Evolutionary conservation across 257 asterid species (phyloP).

Genomic region (Rehmannia glutinosa): DNA sequence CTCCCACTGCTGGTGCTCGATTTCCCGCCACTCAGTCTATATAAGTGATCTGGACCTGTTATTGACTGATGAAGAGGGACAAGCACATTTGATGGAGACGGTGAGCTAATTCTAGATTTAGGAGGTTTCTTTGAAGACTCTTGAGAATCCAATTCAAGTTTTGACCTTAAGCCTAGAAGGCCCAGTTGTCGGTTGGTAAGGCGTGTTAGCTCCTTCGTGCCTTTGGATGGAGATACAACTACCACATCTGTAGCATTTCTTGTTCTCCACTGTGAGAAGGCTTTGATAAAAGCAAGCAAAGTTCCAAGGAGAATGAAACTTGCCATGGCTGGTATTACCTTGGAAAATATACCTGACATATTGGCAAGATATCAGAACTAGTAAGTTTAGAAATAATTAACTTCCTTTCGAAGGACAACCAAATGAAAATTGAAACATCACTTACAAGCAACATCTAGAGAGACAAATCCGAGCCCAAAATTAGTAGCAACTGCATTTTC

Average conservation of each 20-base stretch:
- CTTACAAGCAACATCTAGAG: constrained; percentile 63
- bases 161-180: constrained; percentile 69
- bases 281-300: constrained; percentile 60
- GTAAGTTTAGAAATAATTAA: not conserved
- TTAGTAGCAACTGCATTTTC: constrained; percentile 30
- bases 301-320: constrained; percentile 49
- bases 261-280: constrained; percentile 52
- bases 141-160: constrained; percentile 32
- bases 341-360: constrained; percentile 50
- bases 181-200: constrained; percentile 74
- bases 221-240: constrained; percentile 53
- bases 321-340: constrained; percentile 39
- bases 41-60: constrained; percentile 35
- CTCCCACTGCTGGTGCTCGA: constrained; percentile 46
- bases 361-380: constrained; percentile 7
- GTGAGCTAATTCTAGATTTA: constrained; percentile 47
- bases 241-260: constrained; percentile 35
- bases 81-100: constrained; percentile 55
- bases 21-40: constrained; percentile 56
- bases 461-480: constrained; percentile 37
- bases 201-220: constrained; percentile 50
- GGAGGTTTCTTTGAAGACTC: constrained; percentile 72
- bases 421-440: constrained; percentile 15
- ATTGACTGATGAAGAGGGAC: constrained; percentile 80
- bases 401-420: not conserved